A percentile compares a stretch with the other conserved stretches of the same genome.
Evolutionary conservation across 2,329 filamentous ascomycete species (phyloP).

Genomic region (Xylariaceae sp.): DNA sequence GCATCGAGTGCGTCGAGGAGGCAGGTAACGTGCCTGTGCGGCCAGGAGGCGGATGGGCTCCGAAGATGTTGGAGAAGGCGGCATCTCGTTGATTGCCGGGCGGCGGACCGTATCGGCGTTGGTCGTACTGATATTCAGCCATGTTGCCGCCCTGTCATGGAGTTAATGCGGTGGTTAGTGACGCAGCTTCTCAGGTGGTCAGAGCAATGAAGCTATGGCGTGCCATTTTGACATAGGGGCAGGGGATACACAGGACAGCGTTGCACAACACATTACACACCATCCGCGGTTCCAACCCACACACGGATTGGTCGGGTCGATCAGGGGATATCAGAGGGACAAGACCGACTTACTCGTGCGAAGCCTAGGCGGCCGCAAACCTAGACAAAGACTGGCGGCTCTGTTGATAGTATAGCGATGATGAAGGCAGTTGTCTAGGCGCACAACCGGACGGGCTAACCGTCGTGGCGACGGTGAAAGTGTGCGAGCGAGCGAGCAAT

Average conservation of each 20-base stretch:
- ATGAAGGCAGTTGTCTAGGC: constrained; percentile 32
- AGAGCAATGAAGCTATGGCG: constrained; percentile 9
- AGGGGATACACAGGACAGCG: constrained; percentile 1
- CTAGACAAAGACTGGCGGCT: constrained; percentile 40
- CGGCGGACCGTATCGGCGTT: constrained; percentile 58
- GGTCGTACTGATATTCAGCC: constrained; percentile 64
- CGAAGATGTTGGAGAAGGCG: constrained; percentile 96
- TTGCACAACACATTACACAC: constrained; percentile 21
- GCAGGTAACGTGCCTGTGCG: constrained; percentile 96
- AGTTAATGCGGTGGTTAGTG: constrained; percentile 30
- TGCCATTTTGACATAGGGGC: constrained; percentile 20
- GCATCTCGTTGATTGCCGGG: constrained; percentile 81
- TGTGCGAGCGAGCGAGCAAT: constrained; percentile 27
- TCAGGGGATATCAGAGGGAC: constrained; percentile 8
- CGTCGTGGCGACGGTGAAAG: constrained; percentile 4
- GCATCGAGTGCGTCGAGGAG: constrained; percentile 62
- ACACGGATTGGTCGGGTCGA: constrained; percentile 9
- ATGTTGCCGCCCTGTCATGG: constrained; percentile 55
- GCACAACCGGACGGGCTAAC: constrained; percentile 17
- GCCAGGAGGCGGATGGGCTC: constrained; percentile 81
- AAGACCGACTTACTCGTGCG: constrained; percentile 37
- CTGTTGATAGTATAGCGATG: constrained; percentile 29
- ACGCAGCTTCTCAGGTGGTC: constrained; percentile 11
- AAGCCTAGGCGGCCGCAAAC: constrained; percentile 44
- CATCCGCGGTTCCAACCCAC: background rate